phyloP scores from a whole-genome alignment of 1,139 yeast species.

The Kluyveromyces sp. region DNA sequence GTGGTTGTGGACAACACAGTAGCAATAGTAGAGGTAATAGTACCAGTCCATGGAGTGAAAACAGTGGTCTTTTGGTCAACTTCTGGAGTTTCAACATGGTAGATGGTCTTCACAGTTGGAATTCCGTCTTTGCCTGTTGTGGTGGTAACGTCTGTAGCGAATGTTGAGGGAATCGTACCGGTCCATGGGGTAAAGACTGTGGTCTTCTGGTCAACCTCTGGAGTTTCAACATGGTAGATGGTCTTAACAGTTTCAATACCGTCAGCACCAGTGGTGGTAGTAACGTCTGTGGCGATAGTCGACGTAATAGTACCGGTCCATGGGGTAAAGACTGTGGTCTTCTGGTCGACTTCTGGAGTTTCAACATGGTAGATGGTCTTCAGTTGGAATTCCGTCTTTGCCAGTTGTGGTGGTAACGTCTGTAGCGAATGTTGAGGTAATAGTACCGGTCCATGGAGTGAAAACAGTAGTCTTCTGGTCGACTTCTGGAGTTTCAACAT shows the following conservation, averaged over 20 bases:
- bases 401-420: conserved; percentile 6
- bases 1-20: conserved; percentile 9
- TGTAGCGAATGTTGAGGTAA: conserved; percentile 7
- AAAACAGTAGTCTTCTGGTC: background rate
- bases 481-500: conserved; percentile 9
- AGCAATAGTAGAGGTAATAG: conserved; percentile 9
- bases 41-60: conserved; percentile 7
- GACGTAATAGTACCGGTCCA: conserved; percentile 9
- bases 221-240: conserved; percentile 12
- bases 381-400: conserved; percentile 7
- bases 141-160: conserved; percentile 10
- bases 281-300: conserved; percentile 8
- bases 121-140: conserved; percentile 7
- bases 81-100: conserved; percentile 13
- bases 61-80: conserved; percentile 1
- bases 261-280: conserved; percentile 8
- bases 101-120: conserved; percentile 9
- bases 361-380: conserved; percentile 9
- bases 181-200: conserved; percentile 9
- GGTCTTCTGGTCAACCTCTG: conserved; percentile 9
- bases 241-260: conserved; percentile 8
- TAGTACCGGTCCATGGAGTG: conserved; percentile 10
- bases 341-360: conserved; percentile 5
- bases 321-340: conserved; percentile 3
- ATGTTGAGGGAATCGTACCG: conserved; percentile 10